Evolutionary conservation across 768 basidiomycete species (phyloP).

Genomic region (Trametopsis cervina): DNA sequence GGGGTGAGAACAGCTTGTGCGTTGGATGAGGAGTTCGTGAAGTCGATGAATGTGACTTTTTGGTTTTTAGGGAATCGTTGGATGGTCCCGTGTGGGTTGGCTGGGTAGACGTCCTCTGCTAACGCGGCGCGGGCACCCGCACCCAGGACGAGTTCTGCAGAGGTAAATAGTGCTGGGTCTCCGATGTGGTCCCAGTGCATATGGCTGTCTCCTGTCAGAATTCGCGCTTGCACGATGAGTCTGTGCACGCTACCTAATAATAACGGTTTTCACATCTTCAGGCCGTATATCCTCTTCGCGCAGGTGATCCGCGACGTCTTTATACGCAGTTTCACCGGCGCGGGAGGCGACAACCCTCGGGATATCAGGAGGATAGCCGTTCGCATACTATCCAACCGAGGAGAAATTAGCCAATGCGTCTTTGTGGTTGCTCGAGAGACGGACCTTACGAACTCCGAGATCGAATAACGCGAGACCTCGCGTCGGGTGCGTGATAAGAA

Average conservation of each 20-base stretch:
- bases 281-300: background rate
- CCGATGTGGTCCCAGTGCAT: slow-evolving; percentile 49
- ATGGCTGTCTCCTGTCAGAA: slow-evolving; percentile 36
- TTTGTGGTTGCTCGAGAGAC: background rate
- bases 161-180: slow-evolving; percentile 38
- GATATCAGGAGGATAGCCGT: background rate
- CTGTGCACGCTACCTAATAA: background rate
- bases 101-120: slow-evolving; percentile 32
- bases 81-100: slow-evolving; percentile 25
- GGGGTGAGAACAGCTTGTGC: slow-evolving; percentile 33
- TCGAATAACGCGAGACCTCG: slow-evolving; percentile 40
- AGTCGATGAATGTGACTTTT: slow-evolving; percentile 16
- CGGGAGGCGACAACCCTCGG: background rate
- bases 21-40: slow-evolving; percentile 10
- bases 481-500: slow-evolving; percentile 44
- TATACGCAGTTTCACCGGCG: background rate
- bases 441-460: slow-evolving; percentile 41
- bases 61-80: background rate
- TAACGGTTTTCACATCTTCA: background rate
- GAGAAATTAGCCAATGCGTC: no score
- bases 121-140: slow-evolving; percentile 30
- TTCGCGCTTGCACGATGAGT: no score
- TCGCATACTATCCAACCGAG: background rate
- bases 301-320: background rate
- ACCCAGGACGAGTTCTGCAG: slow-evolving; percentile 42